Percentiles rank a stretch among this genome's conserved stretches.
Evolutionary conservation across 768 basidiomycete genomes (phyloP).

Genomic region (Lepiota brunneoincarnata): DNA sequence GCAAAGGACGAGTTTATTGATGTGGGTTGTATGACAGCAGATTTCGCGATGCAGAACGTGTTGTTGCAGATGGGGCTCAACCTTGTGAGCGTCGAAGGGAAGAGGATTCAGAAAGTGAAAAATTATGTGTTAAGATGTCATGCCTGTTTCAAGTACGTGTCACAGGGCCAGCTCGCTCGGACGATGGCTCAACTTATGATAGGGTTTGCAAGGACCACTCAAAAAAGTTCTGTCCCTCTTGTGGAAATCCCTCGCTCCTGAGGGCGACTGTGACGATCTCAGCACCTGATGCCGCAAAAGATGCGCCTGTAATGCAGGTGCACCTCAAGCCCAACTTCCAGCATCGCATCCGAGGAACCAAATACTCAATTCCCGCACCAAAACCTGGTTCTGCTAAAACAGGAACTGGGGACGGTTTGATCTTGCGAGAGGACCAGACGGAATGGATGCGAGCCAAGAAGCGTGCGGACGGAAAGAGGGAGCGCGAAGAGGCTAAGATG

Average conservation of each 20-base stretch:
- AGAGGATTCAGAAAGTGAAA: constrained; percentile 85
- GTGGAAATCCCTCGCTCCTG: constrained; percentile 88
- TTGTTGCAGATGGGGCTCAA: constrained; percentile 91
- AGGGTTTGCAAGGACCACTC: constrained; percentile 95
- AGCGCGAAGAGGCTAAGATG: constrained; percentile 78
- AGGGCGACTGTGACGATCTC: constrained; percentile 89
- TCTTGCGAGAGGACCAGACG: constrained; percentile 89
- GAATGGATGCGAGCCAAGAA: constrained; percentile 86
- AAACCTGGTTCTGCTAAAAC: constrained; percentile 86
- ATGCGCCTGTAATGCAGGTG: constrained; percentile 72
- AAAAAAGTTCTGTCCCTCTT: constrained; percentile 96
- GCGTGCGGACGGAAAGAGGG: constrained; percentile 65
- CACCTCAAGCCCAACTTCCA: constrained; percentile 97
- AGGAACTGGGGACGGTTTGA: constrained; percentile 77
- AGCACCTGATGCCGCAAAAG: constrained; percentile 55
- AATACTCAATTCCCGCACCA: constrained; percentile 88
- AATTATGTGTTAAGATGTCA: constrained; percentile 97
- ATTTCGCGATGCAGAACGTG: constrained; percentile 99
- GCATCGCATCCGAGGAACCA: constrained; percentile 87
- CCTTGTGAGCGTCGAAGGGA: constrained; percentile 87
- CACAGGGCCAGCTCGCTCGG: not conserved
- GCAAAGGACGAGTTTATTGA: constrained; percentile 42
- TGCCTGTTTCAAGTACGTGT: constrained; percentile 95
- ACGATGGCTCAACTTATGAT: constrained; percentile 1
- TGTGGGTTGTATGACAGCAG: constrained; percentile 94